Base-by-base conservation (phyloP, 306 rosid genomes). In the Bauhinia variegata region DNA sequence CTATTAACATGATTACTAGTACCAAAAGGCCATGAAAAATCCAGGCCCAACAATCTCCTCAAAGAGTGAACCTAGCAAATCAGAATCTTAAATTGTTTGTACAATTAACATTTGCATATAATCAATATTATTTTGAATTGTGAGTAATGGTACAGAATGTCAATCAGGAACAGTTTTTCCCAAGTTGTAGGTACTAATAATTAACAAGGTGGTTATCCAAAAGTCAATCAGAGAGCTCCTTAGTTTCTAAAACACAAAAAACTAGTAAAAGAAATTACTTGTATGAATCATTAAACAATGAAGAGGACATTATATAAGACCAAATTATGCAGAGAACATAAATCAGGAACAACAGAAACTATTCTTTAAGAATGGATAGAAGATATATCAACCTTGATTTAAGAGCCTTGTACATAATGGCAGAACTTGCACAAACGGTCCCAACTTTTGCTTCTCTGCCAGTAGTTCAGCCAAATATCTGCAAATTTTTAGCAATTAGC, bases 361-460 rank as follows among this genome's bases (percentile, higher is more conserved):
- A 30, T 31, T 48, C 8, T 6, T 48, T 39, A 60, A 60, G 30
- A 60, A 62, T 4, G 47, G 42, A 63, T 37, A 53, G 16, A 12
- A 31, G 57, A 51, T 41, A n/a, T 33, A 56, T 60, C 39, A 58
- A 89, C 96, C 96, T 69, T 91, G 97, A 79, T 79, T 84, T 38
- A 91, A 61, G 54, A 91, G 97, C 56, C 87, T 83, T 76, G 84
- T 83, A 74, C 89, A 86, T 54, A 56, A 77, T 11, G 97, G 97
- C 31, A 91, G 73, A 69, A 91, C 86, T 78, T 91, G 97, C 54
- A 88, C 28, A 69, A 91, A 91, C 2, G 97, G 97, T 30, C 79
- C 93, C 79, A 91, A 74, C 74, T 91, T 91, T 55, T 91, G 89
- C 79, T 85, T 83, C 73, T 91, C 97, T 6, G 84, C 90, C 61